These are phyloP conservation scores for Pythium chondricola DNA, from an alignment of 352 stramenopile genomes.

Conservation along the genomic window DNA sequence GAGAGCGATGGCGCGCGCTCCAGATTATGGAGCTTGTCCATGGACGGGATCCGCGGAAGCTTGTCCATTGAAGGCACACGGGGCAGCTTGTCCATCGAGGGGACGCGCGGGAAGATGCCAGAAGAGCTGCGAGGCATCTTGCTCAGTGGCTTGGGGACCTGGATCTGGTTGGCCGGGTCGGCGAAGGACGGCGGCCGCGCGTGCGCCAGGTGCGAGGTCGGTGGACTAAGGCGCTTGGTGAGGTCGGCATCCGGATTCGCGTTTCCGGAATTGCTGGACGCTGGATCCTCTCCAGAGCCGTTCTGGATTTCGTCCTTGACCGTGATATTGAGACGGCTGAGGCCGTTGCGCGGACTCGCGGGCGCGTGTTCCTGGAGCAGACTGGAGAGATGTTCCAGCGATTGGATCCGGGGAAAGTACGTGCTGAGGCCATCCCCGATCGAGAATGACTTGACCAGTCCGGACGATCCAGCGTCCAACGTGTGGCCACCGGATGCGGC, in stretches of 20 bases:
- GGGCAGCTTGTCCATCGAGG: conserved; percentile 64
- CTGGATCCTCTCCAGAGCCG: conserved; percentile 3
- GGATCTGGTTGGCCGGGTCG: conserved; percentile 52
- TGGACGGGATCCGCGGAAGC: conserved; percentile 57
- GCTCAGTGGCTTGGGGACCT: conserved; percentile 66
- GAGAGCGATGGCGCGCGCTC: conserved; percentile 57
- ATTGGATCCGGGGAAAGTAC: conserved; percentile 77
- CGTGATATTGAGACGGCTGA: conserved; percentile 7
- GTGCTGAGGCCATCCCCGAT: conserved; percentile 58
- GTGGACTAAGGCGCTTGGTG: conserved; percentile 39
- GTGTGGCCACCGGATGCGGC: no score
- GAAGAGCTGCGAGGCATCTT: conserved; percentile 78
- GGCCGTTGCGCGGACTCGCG: conserved; percentile 32
- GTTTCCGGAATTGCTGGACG: no score
- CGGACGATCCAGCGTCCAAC: no score
- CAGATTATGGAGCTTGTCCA: conserved; percentile 61
- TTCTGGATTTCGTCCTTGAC: background rate
- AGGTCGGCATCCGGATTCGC: conserved; percentile 17
- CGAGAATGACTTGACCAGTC: conserved; percentile 56
- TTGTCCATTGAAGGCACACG: conserved; percentile 56
- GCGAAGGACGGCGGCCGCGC: conserved; percentile 6
- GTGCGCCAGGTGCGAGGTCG: background rate
- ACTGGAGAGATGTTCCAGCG: conserved; percentile 66
- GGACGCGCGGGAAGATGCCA: conserved; percentile 71
- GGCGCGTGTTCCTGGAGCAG: conserved; percentile 61